Percentiles rank a stretch among this genome's conserved stretches.
Evolutionary conservation across 108 stramenopile species (phyloP).

Genomic region (Asterionellopsis glacialis): DNA sequence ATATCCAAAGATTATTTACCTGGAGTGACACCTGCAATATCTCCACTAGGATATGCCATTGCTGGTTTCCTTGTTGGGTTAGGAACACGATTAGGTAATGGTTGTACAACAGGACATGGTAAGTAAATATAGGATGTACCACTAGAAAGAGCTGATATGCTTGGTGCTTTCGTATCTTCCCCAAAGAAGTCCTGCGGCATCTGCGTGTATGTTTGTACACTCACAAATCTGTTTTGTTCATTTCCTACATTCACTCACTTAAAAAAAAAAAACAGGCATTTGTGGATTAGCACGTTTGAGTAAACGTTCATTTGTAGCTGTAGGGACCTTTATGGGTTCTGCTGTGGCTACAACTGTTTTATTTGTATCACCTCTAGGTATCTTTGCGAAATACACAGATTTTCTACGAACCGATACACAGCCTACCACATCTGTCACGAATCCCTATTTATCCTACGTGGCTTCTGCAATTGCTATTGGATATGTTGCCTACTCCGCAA

Average conservation of each 20-base stretch:
- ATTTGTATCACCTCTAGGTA: slow-evolving; percentile 10
- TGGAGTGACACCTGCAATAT: not conserved
- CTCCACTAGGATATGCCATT: slow-evolving; percentile 33
- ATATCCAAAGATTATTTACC: not conserved
- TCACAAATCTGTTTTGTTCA: too few relatives aligned
- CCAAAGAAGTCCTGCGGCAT: too few relatives aligned
- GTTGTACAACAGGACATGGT: slow-evolving; percentile 69
- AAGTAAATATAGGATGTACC: slow-evolving; percentile 1
- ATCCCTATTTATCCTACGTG: not conserved
- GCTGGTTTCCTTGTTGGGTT: slow-evolving; percentile 71
- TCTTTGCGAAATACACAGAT: not conserved
- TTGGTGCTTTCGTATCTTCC: too few relatives aligned
- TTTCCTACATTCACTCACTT: too few relatives aligned
- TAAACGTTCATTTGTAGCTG: slow-evolving; percentile 63
- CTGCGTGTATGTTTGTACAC: too few relatives aligned
- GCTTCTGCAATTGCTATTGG: not conserved
- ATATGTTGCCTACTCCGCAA: not conserved
- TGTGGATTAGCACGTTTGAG: slow-evolving; percentile 84
- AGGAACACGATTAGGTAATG: slow-evolving; percentile 64
- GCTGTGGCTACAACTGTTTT: slow-evolving; percentile 40
- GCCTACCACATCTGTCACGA: not conserved
- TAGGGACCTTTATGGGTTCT: slow-evolving; percentile 63
- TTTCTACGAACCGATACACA: not conserved
- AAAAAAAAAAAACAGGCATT: slow-evolving; percentile 24
- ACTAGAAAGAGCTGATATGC: too few relatives aligned